These are phyloP conservation scores for Xylaria telfairii DNA, from an alignment of 495 filamentous ascomycete genomes.

Conservation along the genomic window DNA sequence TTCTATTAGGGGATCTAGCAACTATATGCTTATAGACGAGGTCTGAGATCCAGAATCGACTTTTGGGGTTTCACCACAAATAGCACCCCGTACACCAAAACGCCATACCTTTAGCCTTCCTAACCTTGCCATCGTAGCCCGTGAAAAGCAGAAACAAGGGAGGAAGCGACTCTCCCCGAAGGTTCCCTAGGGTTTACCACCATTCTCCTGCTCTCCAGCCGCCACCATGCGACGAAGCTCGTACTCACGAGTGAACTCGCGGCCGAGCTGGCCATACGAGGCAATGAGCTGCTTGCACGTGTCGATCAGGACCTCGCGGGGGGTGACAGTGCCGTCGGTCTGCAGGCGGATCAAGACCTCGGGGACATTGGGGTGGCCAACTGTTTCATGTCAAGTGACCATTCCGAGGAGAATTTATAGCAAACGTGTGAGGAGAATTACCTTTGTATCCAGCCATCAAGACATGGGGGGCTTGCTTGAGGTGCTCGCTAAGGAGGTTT, in stretches of 20 bases:
- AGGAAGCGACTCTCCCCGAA: neutral
- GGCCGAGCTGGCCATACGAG: conserved; percentile 74
- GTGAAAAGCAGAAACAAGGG: conserved; percentile 25
- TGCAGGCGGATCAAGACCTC: conserved; percentile 88
- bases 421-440: conserved; percentile 37
- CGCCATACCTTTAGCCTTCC: conserved; percentile 22
- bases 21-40: conserved; percentile 14
- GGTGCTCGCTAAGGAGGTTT: conserved; percentile 82
- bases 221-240: conserved; percentile 90
- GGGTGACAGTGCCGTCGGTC: conserved; percentile 86
- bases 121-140: conserved; percentile 26
- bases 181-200: conserved; percentile 18
- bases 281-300: conserved; percentile 79
- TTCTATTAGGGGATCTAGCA: conserved; percentile 15
- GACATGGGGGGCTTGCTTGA: conserved; percentile 79
- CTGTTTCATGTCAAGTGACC: conserved; percentile 44
- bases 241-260: conserved; percentile 94
- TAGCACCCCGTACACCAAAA: conserved; percentile 4
- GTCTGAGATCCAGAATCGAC: conserved; percentile 6
- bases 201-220: conserved; percentile 55
- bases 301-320: conserved; percentile 82
- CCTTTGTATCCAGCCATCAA: conserved; percentile 87
- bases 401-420: conserved; percentile 27
- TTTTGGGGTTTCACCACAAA: neutral
- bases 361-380: conserved; percentile 84